These are phyloP conservation scores for Globisporangium lucens DNA, from an alignment of 352 stramenopile species.

Conservation along the genomic window DNA sequence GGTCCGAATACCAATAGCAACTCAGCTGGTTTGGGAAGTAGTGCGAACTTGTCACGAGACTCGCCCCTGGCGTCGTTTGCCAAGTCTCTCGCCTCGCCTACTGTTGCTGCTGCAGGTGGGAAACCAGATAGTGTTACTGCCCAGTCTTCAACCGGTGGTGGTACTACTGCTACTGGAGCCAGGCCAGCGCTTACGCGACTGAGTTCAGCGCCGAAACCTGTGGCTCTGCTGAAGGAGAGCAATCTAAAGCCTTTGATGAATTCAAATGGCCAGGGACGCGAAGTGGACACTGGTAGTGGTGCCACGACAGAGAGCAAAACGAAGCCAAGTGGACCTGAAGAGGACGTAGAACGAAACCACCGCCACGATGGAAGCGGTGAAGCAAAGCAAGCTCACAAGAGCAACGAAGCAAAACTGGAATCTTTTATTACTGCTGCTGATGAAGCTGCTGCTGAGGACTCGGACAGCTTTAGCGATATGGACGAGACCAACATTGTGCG, in stretches of 20 bases:
- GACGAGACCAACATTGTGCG: slow-evolving; percentile 4
- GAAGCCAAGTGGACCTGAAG: not conserved
- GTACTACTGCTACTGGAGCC: not conserved
- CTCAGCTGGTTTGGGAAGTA: not conserved
- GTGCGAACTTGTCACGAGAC: not conserved
- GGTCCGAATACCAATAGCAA: not conserved
- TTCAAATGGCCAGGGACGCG: not conserved
- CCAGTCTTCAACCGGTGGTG: not conserved
- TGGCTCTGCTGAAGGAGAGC: not conserved
- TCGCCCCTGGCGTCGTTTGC: slow-evolving; percentile 7
- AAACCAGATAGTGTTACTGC: not conserved
- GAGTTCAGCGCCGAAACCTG: not conserved
- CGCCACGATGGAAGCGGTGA: too few relatives aligned
- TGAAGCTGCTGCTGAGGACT: not conserved
- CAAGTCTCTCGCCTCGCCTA: not conserved
- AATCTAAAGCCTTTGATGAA: not conserved
- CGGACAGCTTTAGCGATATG: slow-evolving; percentile 9
- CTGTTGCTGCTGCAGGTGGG: not conserved
- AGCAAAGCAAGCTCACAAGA: not conserved
- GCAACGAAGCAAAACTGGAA: not conserved
- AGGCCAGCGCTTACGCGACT: not conserved
- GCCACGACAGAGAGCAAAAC: not conserved
- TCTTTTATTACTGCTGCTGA: not conserved
- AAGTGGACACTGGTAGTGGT: not conserved
- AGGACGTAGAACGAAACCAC: not conserved